Base-by-base conservation (phyloP, 2,329 filamentous ascomycete genomes). In the Apiospora pterosperma region DNA sequence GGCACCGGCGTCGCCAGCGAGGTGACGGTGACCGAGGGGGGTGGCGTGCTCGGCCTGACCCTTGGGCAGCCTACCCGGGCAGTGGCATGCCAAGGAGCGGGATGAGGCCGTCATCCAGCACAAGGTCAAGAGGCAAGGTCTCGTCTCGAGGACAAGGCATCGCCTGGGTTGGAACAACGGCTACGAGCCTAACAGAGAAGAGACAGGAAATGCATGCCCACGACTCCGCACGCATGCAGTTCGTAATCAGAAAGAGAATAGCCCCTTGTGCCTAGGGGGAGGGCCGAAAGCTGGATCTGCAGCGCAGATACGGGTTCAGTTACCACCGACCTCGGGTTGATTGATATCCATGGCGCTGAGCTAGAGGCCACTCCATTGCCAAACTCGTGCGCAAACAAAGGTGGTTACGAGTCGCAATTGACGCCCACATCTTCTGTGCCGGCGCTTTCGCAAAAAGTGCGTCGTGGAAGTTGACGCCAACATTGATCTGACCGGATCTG, bases 1-100 rank as follows among this genome's bases (percentile, higher is more conserved):
- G 76, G 77, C 10, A 63, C 64, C 34, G 77, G 73, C 69, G 69
- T 72, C 34, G 68, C 77, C 14, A 76, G 77, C 10, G 70, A 68
- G 1, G 68, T 78, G 3, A 68, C 72, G 4, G 70, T 74, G 44
- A 65, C 75, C 42, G 76, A 67, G 2, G 76, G 77, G 8, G 76
- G 79, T 61, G 74, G 76, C 19, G 73, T 78, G 1, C 25, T 73
- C 7, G 70, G 66, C 11, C 63, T 70, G 36, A 58, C 63, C 25
- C 28, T 65, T 62, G 61, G 52, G n/a, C n/a, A n/a, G n/a, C n/a
- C n/a, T n/a, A n/a, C n/a, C n/a, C n/a, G n/a, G n/a, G n/a, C n/a
- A n/a, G n/a, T n/a, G n/a, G n/a, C n/a, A n/a, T n/a, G n/a, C n/a
- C n/a, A n/a, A n/a, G n/a, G n/a, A n/a, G n/a, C n/a, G n/a, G n/a